Evolutionary conservation across 192 early-diverging fungal species (phyloP), one percentile per base, ranked within the genome.

Genomic region (Coemansia sp.): DNA sequence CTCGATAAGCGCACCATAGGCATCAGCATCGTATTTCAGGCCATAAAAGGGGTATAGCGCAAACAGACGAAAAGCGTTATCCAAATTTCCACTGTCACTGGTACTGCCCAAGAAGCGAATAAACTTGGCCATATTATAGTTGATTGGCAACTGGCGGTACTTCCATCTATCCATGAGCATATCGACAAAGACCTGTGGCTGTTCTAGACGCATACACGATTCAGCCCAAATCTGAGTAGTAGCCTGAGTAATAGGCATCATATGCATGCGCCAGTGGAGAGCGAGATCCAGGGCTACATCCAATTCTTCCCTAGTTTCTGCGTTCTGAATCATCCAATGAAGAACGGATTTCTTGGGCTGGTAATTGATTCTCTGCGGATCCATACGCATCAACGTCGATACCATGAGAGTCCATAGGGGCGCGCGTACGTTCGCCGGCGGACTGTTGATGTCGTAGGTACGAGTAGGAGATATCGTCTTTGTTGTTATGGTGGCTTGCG

Each of bases 151-250:
- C 59, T 70, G 76, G 29, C 76, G 71, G 65, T 77, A 83, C 65
- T 65, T 77, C 81, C 81, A 83, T 6, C 76, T 41, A 41, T 83
- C 81, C 62, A 77, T 47, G 1, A 83, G 36, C 65, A 83, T 65
- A 2, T 17, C 45, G 10, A 78, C 42, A 32, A 72, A 71, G 2
- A 61, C 20, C 19, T 71, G 64, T 5, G 81, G 81, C n/a, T n/a
- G 5, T 59, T 41, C n/a, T 70, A 42, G 24, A 70, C 74, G 14
- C 1, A 76, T 61, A 31, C 79, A 82, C 14, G 79, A 62, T 29
- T 69, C 63, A 0, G 65, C 62, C 73, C 73, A 76, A 25, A 72
- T 37, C 11, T 76, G 66, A 41, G 79, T 67, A 42, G 74, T 82
- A 1, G 79, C 74, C 46, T 72, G 79, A 20, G 67, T 76, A 40